Conservation (phyloP, 768 basidiomycete species). For the Artomyces pyxidatus region DNA sequence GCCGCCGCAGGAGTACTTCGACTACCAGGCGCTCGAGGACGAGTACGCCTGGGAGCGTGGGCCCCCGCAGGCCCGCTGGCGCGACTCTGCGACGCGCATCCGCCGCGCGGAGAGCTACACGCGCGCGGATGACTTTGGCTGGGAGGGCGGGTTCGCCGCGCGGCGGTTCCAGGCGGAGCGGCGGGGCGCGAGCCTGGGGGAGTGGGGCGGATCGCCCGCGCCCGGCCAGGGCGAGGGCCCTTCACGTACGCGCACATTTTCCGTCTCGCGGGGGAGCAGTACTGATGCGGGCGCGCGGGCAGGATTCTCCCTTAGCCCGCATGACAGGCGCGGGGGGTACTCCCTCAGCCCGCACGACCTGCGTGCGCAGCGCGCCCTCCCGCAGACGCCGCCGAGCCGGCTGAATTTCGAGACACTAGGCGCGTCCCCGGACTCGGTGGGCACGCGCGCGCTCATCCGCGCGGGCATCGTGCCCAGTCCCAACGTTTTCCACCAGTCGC, state of each 20-base stretch:
- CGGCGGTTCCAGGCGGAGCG: background rate
- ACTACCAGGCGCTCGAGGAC: background rate
- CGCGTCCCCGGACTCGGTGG: background rate
- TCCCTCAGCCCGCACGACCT: background rate
- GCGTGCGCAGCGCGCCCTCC: too few species aligned
- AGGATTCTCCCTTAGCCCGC: background rate
- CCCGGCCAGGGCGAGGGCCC: background rate
- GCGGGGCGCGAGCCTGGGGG: background rate
- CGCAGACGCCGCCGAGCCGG: too few species aligned
- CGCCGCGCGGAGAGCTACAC: slow-evolving; percentile 16
- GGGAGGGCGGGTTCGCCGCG: background rate
- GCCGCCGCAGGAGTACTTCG: background rate
- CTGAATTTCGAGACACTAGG: too few species aligned
- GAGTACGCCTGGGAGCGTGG: slow-evolving; percentile 3
- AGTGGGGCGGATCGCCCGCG: background rate
- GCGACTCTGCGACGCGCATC: slow-evolving; percentile 2
- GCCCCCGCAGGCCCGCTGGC: slow-evolving; percentile 2
- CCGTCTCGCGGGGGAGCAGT: background rate
- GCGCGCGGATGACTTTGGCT: slow-evolving; percentile 9
- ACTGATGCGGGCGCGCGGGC: background rate
- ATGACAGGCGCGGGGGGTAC: too few species aligned
- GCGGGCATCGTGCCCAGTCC: background rate
- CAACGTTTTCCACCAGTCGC: background rate
- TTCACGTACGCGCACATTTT: background rate
- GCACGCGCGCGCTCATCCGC: background rate